phyloP scores from a whole-genome alignment of 805 yeast species.

The Zygosaccharomyces siamensis region DNA sequence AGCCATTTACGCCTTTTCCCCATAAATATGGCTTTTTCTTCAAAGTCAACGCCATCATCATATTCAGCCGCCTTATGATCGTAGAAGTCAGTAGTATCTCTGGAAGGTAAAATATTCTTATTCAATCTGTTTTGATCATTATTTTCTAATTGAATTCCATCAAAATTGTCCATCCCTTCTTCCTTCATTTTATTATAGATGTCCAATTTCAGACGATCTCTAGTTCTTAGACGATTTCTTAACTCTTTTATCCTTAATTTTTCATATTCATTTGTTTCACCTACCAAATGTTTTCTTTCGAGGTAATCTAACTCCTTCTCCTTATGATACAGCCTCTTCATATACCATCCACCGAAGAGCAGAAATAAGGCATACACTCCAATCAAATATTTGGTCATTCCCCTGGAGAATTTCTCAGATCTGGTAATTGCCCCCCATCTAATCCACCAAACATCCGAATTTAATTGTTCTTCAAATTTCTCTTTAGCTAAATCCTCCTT shows the following conservation, averaged over 20 bases:
- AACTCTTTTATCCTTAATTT: constrained; percentile 55
- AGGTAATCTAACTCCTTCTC: constrained; percentile 54
- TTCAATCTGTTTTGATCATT: constrained; percentile 34
- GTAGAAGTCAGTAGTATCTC: constrained; percentile 77
- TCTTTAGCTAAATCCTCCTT: constrained; percentile 34
- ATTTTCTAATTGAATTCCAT: constrained; percentile 29
- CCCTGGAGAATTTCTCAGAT: constrained; percentile 54
- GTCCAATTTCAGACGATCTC: constrained; percentile 55
- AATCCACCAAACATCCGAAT: constrained; percentile 35
- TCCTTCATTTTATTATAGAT: constrained; percentile 53
- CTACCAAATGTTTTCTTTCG: constrained; percentile 36
- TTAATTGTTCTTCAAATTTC: constrained; percentile 33
- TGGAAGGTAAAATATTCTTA: constrained; percentile 53
- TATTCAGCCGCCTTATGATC: constrained; percentile 74
- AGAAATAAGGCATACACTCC: constrained; percentile 55
- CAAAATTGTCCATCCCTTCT: constrained; percentile 33
- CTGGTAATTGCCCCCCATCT: constrained; percentile 53
- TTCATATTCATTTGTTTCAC: constrained; percentile 54
- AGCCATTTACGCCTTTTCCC: constrained; percentile 69
- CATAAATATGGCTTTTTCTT: constrained; percentile 43
- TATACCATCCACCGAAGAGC: constrained; percentile 56
- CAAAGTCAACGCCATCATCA: constrained; percentile 66
- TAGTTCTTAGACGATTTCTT: constrained; percentile 54
- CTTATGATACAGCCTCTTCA: constrained; percentile 60
- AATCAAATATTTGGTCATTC: constrained; percentile 58